Percentiles rank a stretch among this genome's conserved stretches.
Conservation (phyloP, 257 asterid species). For the Eucommia ulmoides region DNA sequence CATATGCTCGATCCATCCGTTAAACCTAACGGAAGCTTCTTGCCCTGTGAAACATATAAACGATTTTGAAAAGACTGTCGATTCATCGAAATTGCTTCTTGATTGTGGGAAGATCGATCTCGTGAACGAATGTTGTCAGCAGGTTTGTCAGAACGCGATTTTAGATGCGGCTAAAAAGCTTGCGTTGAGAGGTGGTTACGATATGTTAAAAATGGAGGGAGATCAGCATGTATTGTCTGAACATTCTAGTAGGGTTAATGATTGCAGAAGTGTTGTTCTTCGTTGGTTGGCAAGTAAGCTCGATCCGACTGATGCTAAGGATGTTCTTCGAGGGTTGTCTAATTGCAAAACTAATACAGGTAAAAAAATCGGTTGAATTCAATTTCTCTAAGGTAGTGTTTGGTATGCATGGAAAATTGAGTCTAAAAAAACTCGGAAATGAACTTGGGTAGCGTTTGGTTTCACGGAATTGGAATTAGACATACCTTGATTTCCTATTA, state of each 20-base stretch:
- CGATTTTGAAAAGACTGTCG: constrained; percentile 69
- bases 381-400: too few species aligned
- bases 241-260: constrained; percentile 53
- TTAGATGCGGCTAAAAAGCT: constrained; percentile 76
- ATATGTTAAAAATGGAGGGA: constrained; percentile 36
- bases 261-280: constrained; percentile 66
- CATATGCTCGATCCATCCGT: constrained; percentile 68
- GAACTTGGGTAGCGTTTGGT: too few species aligned
- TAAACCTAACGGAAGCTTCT: constrained; percentile 82
- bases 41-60: constrained; percentile 68
- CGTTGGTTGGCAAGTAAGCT: constrained; percentile 95
- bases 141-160: constrained; percentile 83
- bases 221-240: constrained; percentile 47
- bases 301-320: constrained; percentile 69
- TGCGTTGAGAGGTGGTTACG: constrained; percentile 58
- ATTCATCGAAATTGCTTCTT: constrained; percentile 62
- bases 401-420: too few species aligned
- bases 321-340: constrained; percentile 73
- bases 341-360: constrained; percentile 95
- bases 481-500: too few species aligned
- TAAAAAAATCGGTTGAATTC: too few species aligned
- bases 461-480: too few species aligned
- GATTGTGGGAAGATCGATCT: constrained; percentile 70
- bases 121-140: constrained; percentile 90
- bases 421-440: too few species aligned